Base-by-base conservation (phyloP, 2,329 filamentous ascomycete genomes). In the Cadophora sp. region DNA sequence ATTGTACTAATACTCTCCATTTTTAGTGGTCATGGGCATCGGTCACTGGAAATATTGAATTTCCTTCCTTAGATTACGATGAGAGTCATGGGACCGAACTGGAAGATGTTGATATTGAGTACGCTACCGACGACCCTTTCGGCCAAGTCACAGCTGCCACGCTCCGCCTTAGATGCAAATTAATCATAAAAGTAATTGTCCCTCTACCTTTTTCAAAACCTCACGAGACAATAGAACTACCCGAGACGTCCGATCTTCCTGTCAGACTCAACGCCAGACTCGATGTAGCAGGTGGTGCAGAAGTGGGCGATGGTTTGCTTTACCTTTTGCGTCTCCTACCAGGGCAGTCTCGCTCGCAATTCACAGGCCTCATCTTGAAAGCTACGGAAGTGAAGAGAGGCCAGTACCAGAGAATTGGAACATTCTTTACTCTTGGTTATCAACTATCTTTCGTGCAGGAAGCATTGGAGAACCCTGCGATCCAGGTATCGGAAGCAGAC, bases 1-100 rank as follows among this genome's bases (percentile, higher is more conserved):
- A 7, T 22, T 48, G 6, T 7, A 48, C 43, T 48, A 6, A 48
- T n/a, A 22, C 43, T n/a, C n/a, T 48, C 19, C 19, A 22, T 48
- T 2, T 22, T 14, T 5, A 48, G 22, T 72, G 70, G 70, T 70
- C 68, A 11, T 72, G 66, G 70, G 70, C 68, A 19, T 70, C 68
- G 22, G 48, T 70, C 3, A 50, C 60, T 14, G 62, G 66, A 8
- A 26, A 22, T 2, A 51, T 68, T 1, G 31, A 46, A 9, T 66
- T 48, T 19, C 58, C 24, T 46, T 27, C 19, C 24, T 5, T n/a
- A 19, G 22, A 46, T 61, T 7, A 9, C 51, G 24, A 27, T 26
- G n/a, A 34, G 19, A 7, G 34, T 29, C 46, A 29, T 16, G 12
- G 26, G 14, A 27, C 48, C 24, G 12, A 59, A 22, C 16, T 58